Evolutionary conservation across 148 eudicot genomes (phyloP).

Genomic region (Heliamphora exappendiculata): DNA sequence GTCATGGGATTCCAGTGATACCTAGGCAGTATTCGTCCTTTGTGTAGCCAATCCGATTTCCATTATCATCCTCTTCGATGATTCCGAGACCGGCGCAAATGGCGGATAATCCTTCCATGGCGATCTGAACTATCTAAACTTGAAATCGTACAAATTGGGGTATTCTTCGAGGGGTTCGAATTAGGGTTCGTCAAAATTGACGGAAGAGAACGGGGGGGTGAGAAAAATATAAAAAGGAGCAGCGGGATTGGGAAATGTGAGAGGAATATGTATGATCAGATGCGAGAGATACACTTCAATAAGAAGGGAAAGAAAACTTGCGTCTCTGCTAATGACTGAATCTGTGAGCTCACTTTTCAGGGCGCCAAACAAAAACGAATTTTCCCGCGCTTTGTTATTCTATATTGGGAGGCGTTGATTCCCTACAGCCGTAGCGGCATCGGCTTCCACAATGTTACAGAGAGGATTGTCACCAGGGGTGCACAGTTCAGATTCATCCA

Average conservation of each 20-base stretch:
- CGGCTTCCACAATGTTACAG: not conserved
- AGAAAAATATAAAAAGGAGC: not conserved
- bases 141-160: constrained; percentile 17
- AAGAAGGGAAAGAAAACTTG: not conserved
- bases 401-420: not conserved
- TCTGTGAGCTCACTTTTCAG: not conserved
- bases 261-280: not conserved
- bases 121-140: constrained; percentile 14
- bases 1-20: constrained; percentile 9
- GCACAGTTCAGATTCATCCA: no score
- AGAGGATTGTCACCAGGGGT: not conserved
- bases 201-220: not conserved
- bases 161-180: not conserved
- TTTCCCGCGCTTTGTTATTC: constrained; percentile 32
- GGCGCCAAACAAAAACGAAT: constrained; percentile 12
- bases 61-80: constrained; percentile 62
- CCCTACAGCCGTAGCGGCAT: not conserved
- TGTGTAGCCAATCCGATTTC: constrained; percentile 37
- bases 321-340: not conserved
- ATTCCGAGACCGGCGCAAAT: constrained; percentile 71
- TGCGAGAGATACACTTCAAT: not conserved
- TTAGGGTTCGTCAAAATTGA: not conserved
- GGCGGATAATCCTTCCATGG: constrained; percentile 65
- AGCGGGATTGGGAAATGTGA: not conserved
- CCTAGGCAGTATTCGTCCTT: constrained; percentile 66